Evolutionary conservation across 2,329 filamentous ascomycete species (phyloP), one percentile per base, ranked within the genome.

Genomic region (Xylariaceae sp.): DNA sequence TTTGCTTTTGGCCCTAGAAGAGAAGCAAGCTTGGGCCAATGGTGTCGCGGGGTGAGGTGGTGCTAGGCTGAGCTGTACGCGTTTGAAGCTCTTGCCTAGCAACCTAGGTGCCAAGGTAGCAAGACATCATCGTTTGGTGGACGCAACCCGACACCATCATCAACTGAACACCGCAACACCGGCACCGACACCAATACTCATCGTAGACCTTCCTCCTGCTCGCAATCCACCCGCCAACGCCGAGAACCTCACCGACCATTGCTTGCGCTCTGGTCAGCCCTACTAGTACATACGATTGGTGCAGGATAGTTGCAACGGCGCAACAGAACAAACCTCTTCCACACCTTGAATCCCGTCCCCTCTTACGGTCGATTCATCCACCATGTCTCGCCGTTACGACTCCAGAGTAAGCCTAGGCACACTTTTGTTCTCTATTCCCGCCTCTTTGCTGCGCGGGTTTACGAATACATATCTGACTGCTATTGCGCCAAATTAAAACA

Each of bases 311-410:
- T 28, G 4, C 22, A 28, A 7, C 22, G 22, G 22, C 22, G 4
- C 22, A 28, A 7, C 22, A 7, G 22, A 28, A 28, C 22, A 28
- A 5, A 28, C 4, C 22, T 28, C 22, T 28, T 28, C 22, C 22
- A n/a, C 22, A 28, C 22, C 22, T 28, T 28, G 22, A 28, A 7
- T 28, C 22, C 22, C 4, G 22, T 28, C 22, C 22, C 7, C 22
- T 28, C 22, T 28, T 7, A 7, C 22, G 22, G 22, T 28, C 22
- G 22, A 28, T 28, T 28, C 22, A 7, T 7, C 64, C 75, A 79
- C 65, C 74, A 97, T 97, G 92, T 96, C 92, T 74, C 88, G 92
- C 78, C 88, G 92, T 80, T 97, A 97, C 79, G 92, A 97, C 86
- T 96, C 92, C 69, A 85, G 92, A 79, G 92, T 96, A 81, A 73